Evolutionary conservation across 2,329 filamentous ascomycete genomes (phyloP).

Genomic region (Fusarium neocosmosporiellum): DNA sequence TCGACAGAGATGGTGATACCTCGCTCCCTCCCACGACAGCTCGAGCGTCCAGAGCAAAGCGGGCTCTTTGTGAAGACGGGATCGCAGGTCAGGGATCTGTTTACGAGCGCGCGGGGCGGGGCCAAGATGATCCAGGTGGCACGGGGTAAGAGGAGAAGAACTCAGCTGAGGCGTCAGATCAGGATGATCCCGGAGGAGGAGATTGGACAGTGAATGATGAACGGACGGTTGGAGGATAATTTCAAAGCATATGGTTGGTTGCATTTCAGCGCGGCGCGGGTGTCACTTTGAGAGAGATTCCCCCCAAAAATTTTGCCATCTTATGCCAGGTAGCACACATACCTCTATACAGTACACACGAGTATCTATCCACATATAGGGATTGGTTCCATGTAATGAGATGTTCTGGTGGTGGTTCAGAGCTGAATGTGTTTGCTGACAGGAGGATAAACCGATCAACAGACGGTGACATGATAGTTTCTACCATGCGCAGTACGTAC

Average conservation of each 20-base stretch:
- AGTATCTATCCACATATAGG: not conserved
- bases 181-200: slow-evolving; percentile 47
- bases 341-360: not conserved
- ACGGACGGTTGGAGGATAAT: not conserved
- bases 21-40: slow-evolving; percentile 17
- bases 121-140: slow-evolving; percentile 32
- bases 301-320: slow-evolving; percentile 4
- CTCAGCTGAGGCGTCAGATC: slow-evolving; percentile 52
- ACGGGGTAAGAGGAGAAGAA: slow-evolving; percentile 49
- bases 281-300: slow-evolving; percentile 23
- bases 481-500: not conserved
- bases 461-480: not conserved
- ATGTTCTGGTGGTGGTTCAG: not conserved
- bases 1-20: slow-evolving; percentile 20
- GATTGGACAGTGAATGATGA: slow-evolving; percentile 13
- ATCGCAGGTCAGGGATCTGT: slow-evolving; percentile 39
- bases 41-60: slow-evolving; percentile 15
- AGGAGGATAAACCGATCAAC: not conserved
- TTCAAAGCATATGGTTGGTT: slow-evolving; percentile 10
- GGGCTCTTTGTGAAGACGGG: slow-evolving; percentile 34
- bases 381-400: not conserved
- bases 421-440: not conserved
- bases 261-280: slow-evolving; percentile 34
- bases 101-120: slow-evolving; percentile 40
- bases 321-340: not conserved